Base-by-base conservation (phyloP, 768 basidiomycete species). In the Psilocybe azurescens region DNA sequence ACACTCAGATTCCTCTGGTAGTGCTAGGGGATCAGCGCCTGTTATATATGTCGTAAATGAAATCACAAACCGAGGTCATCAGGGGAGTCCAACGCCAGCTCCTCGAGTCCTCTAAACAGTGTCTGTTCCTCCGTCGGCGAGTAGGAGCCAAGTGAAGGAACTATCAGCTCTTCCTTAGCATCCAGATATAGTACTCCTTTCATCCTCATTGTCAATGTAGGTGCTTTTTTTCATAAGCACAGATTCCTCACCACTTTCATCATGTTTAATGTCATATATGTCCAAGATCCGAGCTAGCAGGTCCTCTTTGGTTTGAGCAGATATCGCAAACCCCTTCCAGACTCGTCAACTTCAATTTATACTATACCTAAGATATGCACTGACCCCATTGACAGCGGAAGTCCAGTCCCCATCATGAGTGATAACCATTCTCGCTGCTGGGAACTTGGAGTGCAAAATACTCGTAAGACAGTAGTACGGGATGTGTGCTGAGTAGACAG, bases 351-450 rank as follows among this genome's bases (percentile, higher is more conserved):
- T 18, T 28, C 10, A 10, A 49, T 9, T 30, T 3, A 30, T 47
- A 24, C 14, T 55, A 18, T 57, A 9, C 7, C 3, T 16, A 32
- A 32, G 13, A 41, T 5, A 32, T 30, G 33, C 16, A 36, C 14
- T 54, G 30, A 52, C 50, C 24, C 14, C 30, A 13, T 52, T 28
- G 10, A 58, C 6, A 16, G 18, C 56, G 4, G 46, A 36, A 33
- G 10, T 29, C 32, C 48, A 58, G 24, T 38, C 49, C 7, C n/a
- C 18, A 24, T 59, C 58, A 3, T 59, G 48, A 28, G 49, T 59
- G 16, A 59, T 59, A 10, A 39, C 49, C 33, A 41, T 59, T 50
- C 49, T 59, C 18, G 58, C 58, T 8, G 32, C 13, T 30, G 58
- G 49, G 16, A 51, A 28, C 49, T 59, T 24, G 24, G 2, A 56